These are phyloP conservation scores for Fusarium sp. DNA, from an alignment of 2,329 filamentous ascomycete genomes.

Conservation along the genomic window DNA sequence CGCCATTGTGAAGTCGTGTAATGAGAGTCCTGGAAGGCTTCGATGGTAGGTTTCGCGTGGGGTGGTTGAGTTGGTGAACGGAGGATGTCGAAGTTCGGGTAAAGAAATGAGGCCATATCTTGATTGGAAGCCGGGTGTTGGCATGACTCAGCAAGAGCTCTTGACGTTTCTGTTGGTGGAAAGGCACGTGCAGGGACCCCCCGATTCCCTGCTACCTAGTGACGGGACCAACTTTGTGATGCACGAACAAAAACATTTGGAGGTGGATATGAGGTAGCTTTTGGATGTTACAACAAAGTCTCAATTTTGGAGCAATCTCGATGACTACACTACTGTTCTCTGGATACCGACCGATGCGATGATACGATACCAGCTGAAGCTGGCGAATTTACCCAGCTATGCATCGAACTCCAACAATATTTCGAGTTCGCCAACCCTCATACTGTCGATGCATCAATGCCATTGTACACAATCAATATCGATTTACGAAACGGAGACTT, in stretches of 20 bases:
- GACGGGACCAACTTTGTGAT: conserved; percentile 13
- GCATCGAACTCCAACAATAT: conserved; percentile 46
- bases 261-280: conserved; percentile 10
- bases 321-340: conserved; percentile 13
- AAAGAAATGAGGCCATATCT: conserved; percentile 58
- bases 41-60: conserved; percentile 43
- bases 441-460: conserved; percentile 17
- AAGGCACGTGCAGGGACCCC: conserved; percentile 38
- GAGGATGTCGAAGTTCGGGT: conserved; percentile 50
- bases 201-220: not conserved
- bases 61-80: conserved; percentile 46
- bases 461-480: conserved; percentile 15
- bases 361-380: conserved; percentile 38
- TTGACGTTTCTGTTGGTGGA: conserved; percentile 40
- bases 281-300: not conserved
- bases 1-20: conserved; percentile 57
- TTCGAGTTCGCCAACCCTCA: conserved; percentile 31
- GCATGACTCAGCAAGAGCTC: conserved; percentile 55
- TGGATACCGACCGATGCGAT: conserved; percentile 38
- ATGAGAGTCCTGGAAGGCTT: conserved; percentile 43
- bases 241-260: conserved; percentile 33
- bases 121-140: conserved; percentile 48
- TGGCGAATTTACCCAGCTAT: conserved; percentile 48
- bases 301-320: conserved; percentile 4
- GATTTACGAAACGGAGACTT: conserved; percentile 36